A percentile compares a stretch with the other conserved stretches of the same genome.
Evolutionary conservation across 1,284 basidiomycete genomes (phyloP).

Genomic region (Tilletia setariae): DNA sequence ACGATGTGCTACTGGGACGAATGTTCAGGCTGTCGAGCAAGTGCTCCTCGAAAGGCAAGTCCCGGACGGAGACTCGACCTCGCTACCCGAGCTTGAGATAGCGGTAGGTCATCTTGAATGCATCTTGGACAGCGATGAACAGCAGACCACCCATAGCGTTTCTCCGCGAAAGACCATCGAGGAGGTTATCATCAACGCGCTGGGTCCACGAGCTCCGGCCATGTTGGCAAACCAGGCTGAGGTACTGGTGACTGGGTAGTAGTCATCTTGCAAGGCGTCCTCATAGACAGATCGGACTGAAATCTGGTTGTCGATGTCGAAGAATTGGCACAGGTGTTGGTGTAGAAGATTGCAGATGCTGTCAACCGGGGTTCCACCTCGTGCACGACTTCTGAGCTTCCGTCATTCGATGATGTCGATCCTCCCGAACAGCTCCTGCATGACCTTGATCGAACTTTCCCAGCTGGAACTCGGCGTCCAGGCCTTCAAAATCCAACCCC

Average conservation of each 20-base stretch:
- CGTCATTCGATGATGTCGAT: neutral
- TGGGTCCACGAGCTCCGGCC: neutral
- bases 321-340: too few relatives aligned
- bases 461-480: too few relatives aligned
- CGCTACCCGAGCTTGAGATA: conserved; percentile 36
- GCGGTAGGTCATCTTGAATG: conserved; percentile 31
- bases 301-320: too few relatives aligned
- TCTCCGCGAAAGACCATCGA: conserved; percentile 47
- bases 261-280: too few relatives aligned
- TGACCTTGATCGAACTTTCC: neutral
- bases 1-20: conserved; percentile 18
- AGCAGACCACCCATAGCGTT: conserved; percentile 43
- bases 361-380: too few relatives aligned
- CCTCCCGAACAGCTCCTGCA: neutral
- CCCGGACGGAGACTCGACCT: conserved; percentile 30
- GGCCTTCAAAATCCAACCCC: conserved; percentile 20
- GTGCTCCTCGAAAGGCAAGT: conserved; percentile 38
- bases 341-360: too few relatives aligned
- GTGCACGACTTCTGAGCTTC: too few relatives aligned
- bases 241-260: too few relatives aligned
- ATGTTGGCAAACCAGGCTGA: neutral
- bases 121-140: conserved; percentile 43
- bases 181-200: conserved; percentile 30
- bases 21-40: conserved; percentile 33
- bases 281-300: too few relatives aligned